phyloP scores from a whole-genome alignment of 768 basidiomycete genomes.

The Termitomyces sp. region DNA sequence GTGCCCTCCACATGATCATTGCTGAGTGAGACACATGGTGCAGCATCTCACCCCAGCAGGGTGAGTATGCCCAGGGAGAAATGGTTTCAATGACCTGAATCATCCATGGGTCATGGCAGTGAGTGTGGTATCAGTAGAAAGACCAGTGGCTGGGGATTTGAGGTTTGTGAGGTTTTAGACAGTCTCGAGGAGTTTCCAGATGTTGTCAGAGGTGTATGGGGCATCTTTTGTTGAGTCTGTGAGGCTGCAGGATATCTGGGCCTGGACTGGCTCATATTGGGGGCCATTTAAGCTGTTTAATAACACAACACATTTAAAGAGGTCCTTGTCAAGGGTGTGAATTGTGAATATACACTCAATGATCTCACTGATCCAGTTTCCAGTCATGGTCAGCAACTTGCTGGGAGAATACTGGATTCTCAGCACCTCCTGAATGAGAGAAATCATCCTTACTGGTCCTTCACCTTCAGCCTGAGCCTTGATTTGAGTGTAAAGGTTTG shows the following conservation, averaged over 20 bases:
- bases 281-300: background rate
- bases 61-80: too few species aligned
- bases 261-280: background rate
- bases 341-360: background rate
- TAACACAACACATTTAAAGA: background rate
- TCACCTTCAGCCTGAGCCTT: background rate
- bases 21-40: too few species aligned
- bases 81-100: background rate
- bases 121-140: background rate
- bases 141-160: background rate
- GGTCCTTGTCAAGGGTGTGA: background rate
- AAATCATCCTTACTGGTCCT: background rate
- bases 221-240: background rate
- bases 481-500: background rate
- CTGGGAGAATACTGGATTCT: background rate
- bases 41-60: too few species aligned
- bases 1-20: too few species aligned
- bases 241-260: background rate
- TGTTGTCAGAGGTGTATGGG: background rate
- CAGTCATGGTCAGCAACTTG: background rate
- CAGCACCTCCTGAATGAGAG: background rate
- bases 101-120: background rate
- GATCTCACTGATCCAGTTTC: background rate
- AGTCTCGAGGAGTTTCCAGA: background rate
- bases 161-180: background rate